phyloP scores from a whole-genome alignment of 1,284 basidiomycete genomes.

The Fomitiporia mediterranea region DNA sequence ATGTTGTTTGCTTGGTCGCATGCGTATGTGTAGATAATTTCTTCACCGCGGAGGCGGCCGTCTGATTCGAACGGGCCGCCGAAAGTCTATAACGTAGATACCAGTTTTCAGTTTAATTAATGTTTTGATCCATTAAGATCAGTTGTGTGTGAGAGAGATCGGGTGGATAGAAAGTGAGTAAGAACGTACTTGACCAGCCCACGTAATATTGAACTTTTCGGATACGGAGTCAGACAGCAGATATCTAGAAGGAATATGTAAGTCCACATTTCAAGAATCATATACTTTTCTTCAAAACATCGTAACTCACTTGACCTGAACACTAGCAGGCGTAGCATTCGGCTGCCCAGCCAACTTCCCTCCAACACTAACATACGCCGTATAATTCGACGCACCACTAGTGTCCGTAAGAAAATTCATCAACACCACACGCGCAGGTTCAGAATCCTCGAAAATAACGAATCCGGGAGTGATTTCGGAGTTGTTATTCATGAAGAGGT shows the following conservation, averaged over 20 bases:
- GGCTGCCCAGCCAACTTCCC: constrained; percentile 37
- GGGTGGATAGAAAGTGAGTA: neutral
- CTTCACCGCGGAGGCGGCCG: constrained; percentile 33
- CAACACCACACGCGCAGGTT: constrained; percentile 52
- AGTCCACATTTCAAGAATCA: constrained; percentile 23
- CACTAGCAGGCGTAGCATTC: constrained; percentile 35
- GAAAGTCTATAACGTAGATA: constrained; percentile 51
- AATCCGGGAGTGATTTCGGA: constrained; percentile 65
- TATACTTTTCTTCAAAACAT: neutral
- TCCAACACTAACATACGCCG: constrained; percentile 41
- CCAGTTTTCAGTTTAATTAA: no score
- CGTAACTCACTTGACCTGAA: constrained; percentile 52
- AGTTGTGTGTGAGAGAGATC: neutral
- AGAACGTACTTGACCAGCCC: constrained; percentile 53
- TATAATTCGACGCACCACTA: constrained; percentile 46
- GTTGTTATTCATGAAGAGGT: constrained; percentile 46
- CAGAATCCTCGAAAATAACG: constrained; percentile 62
- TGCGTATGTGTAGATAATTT: constrained; percentile 30
- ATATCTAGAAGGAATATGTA: no score
- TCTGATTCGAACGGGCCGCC: constrained; percentile 59
- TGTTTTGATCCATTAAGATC: no score
- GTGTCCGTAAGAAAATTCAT: constrained; percentile 65
- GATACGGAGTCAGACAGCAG: constrained; percentile 41
- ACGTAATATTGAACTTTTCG: constrained; percentile 67
- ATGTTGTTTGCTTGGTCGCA: constrained; percentile 31